Conservation (phyloP, 192 early-diverging fungal species). For the Rhizophagus prolifer region DNA sequence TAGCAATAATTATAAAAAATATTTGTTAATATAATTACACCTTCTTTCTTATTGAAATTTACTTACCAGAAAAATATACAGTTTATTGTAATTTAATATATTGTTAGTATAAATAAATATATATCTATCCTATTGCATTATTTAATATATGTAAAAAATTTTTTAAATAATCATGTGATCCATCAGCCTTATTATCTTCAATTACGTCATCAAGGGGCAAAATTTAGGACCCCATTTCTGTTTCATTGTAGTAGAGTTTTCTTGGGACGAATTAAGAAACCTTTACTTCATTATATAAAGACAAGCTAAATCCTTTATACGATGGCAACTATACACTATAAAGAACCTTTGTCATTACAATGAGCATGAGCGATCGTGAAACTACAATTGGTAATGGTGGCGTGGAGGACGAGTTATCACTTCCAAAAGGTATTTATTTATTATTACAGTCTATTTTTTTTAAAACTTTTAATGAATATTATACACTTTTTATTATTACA, state of each 20-base stretch:
- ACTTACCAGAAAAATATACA: too few species aligned
- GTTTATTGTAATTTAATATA: too few species aligned
- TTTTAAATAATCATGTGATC: too few species aligned
- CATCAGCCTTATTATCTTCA: slow-evolving; percentile 9
- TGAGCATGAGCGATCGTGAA: slow-evolving; percentile 64
- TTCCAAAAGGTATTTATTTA: slow-evolving; percentile 69
- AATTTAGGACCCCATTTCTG: not conserved
- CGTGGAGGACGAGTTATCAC: slow-evolving; percentile 81
- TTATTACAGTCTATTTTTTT: not conserved
- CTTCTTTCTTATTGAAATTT: too few species aligned
- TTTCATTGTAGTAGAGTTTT: slow-evolving; percentile 10
- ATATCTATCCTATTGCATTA: too few species aligned
- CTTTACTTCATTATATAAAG: slow-evolving; percentile 23
- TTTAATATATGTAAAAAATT: too few species aligned
- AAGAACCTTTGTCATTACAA: slow-evolving; percentile 3
- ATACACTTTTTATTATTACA: not conserved
- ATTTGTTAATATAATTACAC: too few species aligned
- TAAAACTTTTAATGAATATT: not conserved
- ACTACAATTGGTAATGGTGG: slow-evolving; percentile 35
- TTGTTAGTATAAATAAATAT: too few species aligned
- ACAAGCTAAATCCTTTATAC: slow-evolving; percentile 4
- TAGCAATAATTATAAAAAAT: too few species aligned
- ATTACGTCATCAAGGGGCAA: not conserved
- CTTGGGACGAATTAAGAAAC: slow-evolving; percentile 13
- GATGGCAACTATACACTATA: slow-evolving; percentile 2